Conservation (phyloP, 306 rosid species). For the Prunus kanzakura region DNA sequence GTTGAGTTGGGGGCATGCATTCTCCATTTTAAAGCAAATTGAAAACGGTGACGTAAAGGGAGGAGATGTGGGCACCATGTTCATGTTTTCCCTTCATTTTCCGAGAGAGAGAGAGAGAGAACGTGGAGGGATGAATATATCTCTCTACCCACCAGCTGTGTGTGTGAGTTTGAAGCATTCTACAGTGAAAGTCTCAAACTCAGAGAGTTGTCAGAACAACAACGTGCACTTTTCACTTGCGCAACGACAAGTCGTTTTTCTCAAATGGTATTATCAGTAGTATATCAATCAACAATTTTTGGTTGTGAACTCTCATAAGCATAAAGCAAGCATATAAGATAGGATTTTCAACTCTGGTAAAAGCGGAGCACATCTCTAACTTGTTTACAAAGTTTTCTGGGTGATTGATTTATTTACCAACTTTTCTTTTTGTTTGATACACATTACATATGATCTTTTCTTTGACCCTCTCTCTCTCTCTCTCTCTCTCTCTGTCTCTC, state of each 20-base stretch:
- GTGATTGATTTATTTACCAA: not conserved
- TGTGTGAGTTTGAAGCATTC: constrained; percentile 13
- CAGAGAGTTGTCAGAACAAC: not conserved
- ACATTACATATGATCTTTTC: not conserved
- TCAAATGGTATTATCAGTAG: not conserved
- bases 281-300: not conserved
- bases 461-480: not conserved
- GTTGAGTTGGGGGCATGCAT: not conserved
- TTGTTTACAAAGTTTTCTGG: not conserved
- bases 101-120: constrained; percentile 11
- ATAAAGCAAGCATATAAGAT: no score
- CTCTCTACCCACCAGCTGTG: not conserved
- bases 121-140: constrained; percentile 37
- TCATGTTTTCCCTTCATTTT: not conserved
- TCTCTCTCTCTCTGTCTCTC: not conserved
- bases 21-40: not conserved
- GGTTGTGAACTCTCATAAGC: not conserved
- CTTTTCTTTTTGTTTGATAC: not conserved
- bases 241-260: not conserved
- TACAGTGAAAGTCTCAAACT: not conserved
- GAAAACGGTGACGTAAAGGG: constrained; percentile 46
- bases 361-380: not conserved
- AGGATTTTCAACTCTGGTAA: not conserved
- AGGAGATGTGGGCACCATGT: constrained; percentile 57
- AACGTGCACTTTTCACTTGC: not conserved